Percentiles rank a stretch among this genome's conserved stretches.
Evolutionary conservation across 441 rosid genomes (phyloP).

Genomic region (Raphanus hybrid): DNA sequence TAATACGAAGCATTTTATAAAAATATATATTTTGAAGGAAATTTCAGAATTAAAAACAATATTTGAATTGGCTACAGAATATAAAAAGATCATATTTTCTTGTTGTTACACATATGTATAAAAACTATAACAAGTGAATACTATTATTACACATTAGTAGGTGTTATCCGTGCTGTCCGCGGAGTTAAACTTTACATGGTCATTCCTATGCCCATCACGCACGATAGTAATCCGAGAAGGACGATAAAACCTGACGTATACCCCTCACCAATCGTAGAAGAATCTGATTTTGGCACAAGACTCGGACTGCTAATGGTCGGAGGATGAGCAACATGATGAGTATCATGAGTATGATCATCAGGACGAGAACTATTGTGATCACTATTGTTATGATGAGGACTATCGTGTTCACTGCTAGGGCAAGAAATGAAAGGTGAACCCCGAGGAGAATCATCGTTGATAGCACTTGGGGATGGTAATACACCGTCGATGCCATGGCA

Average conservation of each 20-base stretch:
- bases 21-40: neutral
- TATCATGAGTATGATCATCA: neutral
- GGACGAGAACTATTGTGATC: conserved; percentile 11
- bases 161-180: conserved; percentile 8
- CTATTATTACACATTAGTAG: conserved; percentile 15
- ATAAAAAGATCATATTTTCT: neutral
- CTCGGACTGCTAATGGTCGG: conserved; percentile 13
- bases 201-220: conserved; percentile 4
- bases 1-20: neutral
- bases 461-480: conserved; percentile 26
- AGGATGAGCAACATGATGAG: conserved; percentile 26
- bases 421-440: conserved; percentile 31
- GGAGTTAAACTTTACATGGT: conserved; percentile 9
- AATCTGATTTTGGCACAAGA: conserved; percentile 31
- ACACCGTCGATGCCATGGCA: conserved; percentile 84
- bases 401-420: conserved; percentile 33
- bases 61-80: conserved; percentile 3
- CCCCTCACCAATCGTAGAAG: conserved; percentile 11
- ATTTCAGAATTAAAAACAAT: neutral
- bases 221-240: neutral
- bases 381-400: conserved; percentile 7
- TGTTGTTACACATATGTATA: conserved; percentile 3
- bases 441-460: conserved; percentile 18
- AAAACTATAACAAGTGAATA: conserved; percentile 8
- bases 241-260: neutral